Evolutionary conservation across 495 filamentous ascomycete genomes (phyloP), one percentile per base, ranked within the genome.

Genomic region (Lasiosphaeria ovina): DNA sequence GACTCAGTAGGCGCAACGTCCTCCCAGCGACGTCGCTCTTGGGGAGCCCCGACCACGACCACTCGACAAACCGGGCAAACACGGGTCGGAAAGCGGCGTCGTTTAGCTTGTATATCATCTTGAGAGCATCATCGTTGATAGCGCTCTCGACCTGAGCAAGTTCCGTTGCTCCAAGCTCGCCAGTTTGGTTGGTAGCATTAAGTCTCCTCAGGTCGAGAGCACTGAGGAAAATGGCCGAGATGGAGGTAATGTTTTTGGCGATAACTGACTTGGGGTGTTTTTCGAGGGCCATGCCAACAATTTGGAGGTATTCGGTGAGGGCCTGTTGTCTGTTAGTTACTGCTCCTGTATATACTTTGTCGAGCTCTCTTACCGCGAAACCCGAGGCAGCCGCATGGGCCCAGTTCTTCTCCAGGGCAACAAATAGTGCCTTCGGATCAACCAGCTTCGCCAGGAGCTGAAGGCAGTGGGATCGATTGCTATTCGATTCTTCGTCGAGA

Each of bases 21-120:
- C 72, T 79, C 38, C 81, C 85, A 35, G 76, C 62, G 2, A 63
- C 67, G 59, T 91, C 87, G 57, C 81, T 81, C 74, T 86, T 89
- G 31, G 86, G 74, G n/a, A 80, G 74, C 58, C 59, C 76, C 59
- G 59, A 74, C 68, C 31, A 75, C 0, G 89, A 84, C 91, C 92
- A 96, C 36, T 96, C 92, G 31, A 93, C 78, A 6, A 97, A 73
- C 57, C 85, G 84, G 14, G 84, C 80, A 72, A 98, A 98, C 54
- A 98, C 85, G 0, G 94, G 94, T n/a, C 93, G 84, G 83, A 98
- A 98, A 16, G 89, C 84, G n/a, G 88, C 85, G 72, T 98, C 95
- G 73, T 97, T 98, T 24, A 98, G 82, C 80, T 97, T 97, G 76
- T 95, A 90, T 54, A 94, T 89, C 86, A 96, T 93, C 71, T 91